phyloP scores from a whole-genome alignment of 1,284 basidiomycete genomes.

The Pyrrhoderma lamaoense region DNA sequence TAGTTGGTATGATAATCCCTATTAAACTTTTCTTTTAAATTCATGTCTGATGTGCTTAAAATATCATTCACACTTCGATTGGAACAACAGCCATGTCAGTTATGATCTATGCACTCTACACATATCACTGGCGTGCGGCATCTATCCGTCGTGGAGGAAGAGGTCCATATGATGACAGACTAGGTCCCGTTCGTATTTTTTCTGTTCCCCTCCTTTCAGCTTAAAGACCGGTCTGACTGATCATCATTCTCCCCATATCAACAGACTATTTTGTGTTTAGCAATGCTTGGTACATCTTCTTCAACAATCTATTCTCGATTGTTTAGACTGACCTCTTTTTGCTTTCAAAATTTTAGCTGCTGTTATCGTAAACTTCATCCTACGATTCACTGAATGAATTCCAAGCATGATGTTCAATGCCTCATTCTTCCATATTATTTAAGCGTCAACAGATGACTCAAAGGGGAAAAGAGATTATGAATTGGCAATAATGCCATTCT shows the following conservation, averaged over 20 bases:
- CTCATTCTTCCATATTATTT: too few species aligned
- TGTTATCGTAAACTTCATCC: slow-evolving; percentile 83
- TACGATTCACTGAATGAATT: slow-evolving; percentile 56
- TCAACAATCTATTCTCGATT: neutral
- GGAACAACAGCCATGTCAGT: slow-evolving; percentile 76
- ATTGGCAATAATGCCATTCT: too few species aligned
- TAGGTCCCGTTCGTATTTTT: slow-evolving; percentile 64
- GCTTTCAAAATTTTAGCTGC: slow-evolving; percentile 50
- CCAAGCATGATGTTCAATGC: too few species aligned
- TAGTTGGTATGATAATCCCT: slow-evolving; percentile 69
- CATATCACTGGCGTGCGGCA: slow-evolving; percentile 93
- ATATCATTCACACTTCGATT: neutral
- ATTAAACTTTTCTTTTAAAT: slow-evolving; percentile 18
- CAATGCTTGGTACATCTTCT: slow-evolving; percentile 60
- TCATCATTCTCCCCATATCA: slow-evolving; percentile 13
- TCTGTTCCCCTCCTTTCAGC: slow-evolving; percentile 21
- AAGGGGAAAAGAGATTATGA: too few species aligned
- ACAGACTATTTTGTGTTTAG: slow-evolving; percentile 81
- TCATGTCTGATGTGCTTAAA: too few species aligned
- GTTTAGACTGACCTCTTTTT: neutral
- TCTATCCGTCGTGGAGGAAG: slow-evolving; percentile 89
- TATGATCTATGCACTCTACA: slow-evolving; percentile 93
- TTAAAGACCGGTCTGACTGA: neutral
- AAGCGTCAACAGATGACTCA: too few species aligned
- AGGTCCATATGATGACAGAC: slow-evolving; percentile 94